Percentiles rank a stretch among this genome's conserved stretches.
Evolutionary conservation across 441 rosid species (phyloP).

Genomic region (Kokia cookei): DNA sequence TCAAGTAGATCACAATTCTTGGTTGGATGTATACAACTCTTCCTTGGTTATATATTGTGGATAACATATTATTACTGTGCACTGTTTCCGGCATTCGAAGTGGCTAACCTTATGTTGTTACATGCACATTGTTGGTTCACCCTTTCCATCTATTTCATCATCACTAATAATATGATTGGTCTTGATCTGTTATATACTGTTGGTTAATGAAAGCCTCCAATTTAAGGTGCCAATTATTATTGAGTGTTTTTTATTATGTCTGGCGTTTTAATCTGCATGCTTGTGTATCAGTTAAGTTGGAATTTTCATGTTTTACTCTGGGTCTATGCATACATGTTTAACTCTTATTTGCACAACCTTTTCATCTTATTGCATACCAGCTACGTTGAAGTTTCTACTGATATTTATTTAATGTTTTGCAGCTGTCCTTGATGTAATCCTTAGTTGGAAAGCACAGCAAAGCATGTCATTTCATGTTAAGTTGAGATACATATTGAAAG

Average conservation of each 20-base stretch:
- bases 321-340: background rate
- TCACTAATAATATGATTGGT: background rate
- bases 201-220: background rate
- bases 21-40: background rate
- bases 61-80: background rate
- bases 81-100: background rate
- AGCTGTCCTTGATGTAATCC: slow-evolving; percentile 94
- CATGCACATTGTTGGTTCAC: background rate
- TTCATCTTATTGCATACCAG: slow-evolving; percentile 8
- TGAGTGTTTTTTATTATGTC: background rate
- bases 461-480: slow-evolving; percentile 93
- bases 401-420: slow-evolving; percentile 29
- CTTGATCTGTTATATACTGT: background rate
- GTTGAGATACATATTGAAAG: slow-evolving; percentile 95
- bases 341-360: background rate
- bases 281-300: background rate
- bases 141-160: background rate
- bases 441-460: slow-evolving; percentile 81
- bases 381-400: slow-evolving; percentile 4
- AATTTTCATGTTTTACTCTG: background rate
- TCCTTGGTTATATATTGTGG: background rate
- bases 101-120: background rate
- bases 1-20: background rate
- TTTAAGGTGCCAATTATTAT: background rate
- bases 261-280: background rate